These are phyloP conservation scores for Kwoniella shandongensis DNA, from an alignment of 768 basidiomycete genomes.

Conservation along the genomic window DNA sequence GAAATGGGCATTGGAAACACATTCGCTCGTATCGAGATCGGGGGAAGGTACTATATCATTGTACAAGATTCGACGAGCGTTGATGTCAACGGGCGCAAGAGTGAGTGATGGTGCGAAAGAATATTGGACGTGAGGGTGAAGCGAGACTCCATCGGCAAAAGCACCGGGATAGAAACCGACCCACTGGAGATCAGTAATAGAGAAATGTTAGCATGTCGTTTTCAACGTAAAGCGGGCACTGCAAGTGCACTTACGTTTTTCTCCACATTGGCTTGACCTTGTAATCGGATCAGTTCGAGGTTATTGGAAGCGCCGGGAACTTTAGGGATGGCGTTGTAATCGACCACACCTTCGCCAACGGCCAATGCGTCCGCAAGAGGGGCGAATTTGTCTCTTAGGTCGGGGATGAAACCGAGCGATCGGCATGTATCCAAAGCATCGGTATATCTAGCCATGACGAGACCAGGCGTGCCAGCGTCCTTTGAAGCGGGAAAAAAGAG, in stretches of 20 bases:
- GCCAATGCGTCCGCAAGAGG: constrained; percentile 1
- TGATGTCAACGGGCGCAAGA: constrained; percentile 7
- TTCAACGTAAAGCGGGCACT: neutral
- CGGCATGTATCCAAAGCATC: constrained; percentile 9
- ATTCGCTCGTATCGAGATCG: neutral
- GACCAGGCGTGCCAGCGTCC: constrained; percentile 16
- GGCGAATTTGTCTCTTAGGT: constrained; percentile 5
- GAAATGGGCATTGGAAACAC: constrained; percentile 7
- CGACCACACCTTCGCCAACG: constrained; percentile 9
- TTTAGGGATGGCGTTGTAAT: constrained; percentile 3
- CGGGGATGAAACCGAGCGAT: constrained; percentile 6
- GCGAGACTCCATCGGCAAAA: constrained; percentile 4
- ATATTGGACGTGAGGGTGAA: constrained; percentile 21
- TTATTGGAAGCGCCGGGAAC: constrained; percentile 6
- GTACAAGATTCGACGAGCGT: constrained; percentile 2
- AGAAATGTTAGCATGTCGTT: no score
- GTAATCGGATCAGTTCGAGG: constrained; percentile 1
- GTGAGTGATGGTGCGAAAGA: constrained; percentile 9
- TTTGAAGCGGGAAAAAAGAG: neutral
- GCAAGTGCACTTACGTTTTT: constrained; percentile 8
- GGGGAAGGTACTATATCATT: neutral
- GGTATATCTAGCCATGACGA: constrained; percentile 8
- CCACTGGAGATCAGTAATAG: constrained; percentile 14
- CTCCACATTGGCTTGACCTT: constrained; percentile 10
- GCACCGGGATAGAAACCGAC: constrained; percentile 18